Percentiles rank a stretch among this genome's conserved stretches.
Evolutionary conservation across 2,329 filamentous ascomycete genomes (phyloP).

Genomic region (Intubia oerlemansii): DNA sequence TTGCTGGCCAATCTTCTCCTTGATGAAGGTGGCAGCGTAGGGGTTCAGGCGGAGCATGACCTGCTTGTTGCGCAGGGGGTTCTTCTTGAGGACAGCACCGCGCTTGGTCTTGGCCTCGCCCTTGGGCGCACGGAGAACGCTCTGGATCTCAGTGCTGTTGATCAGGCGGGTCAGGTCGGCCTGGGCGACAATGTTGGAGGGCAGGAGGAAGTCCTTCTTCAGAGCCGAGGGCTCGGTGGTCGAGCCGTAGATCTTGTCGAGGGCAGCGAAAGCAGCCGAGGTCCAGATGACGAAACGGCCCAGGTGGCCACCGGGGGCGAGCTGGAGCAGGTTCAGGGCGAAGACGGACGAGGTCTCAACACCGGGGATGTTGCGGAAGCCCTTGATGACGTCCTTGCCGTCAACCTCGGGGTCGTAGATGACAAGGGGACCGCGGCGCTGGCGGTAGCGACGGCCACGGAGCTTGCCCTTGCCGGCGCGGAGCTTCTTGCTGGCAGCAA

Average conservation of each 20-base stretch:
- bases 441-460: slow-evolving; percentile 84
- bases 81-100: slow-evolving; percentile 93
- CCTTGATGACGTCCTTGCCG: slow-evolving; percentile 79
- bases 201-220: slow-evolving; percentile 98
- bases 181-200: slow-evolving; percentile 80
- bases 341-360: slow-evolving; percentile 92
- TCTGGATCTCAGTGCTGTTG: slow-evolving; percentile 98
- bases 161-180: slow-evolving; percentile 92
- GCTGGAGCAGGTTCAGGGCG: slow-evolving; percentile 94
- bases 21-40: slow-evolving; percentile 77
- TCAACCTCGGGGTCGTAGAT: slow-evolving; percentile 94
- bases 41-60: slow-evolving; percentile 97
- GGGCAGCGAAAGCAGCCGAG: slow-evolving; percentile 85
- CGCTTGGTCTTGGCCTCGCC: slow-evolving; percentile 82
- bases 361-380: slow-evolving; percentile 97
- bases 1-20: slow-evolving; percentile 63
- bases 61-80: slow-evolving; percentile 98
- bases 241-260: slow-evolving; percentile 92
- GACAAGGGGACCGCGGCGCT: slow-evolving; percentile 93
- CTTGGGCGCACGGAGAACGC: slow-evolving; percentile 79
- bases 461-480: slow-evolving; percentile 98
- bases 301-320: slow-evolving; percentile 95
- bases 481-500: slow-evolving; percentile 88
- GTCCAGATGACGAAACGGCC: slow-evolving; percentile 99
- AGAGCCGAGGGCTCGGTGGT: slow-evolving; percentile 74